Conservation (phyloP, 768 basidiomycete species). For the Xerocomellus amylosporus region DNA sequence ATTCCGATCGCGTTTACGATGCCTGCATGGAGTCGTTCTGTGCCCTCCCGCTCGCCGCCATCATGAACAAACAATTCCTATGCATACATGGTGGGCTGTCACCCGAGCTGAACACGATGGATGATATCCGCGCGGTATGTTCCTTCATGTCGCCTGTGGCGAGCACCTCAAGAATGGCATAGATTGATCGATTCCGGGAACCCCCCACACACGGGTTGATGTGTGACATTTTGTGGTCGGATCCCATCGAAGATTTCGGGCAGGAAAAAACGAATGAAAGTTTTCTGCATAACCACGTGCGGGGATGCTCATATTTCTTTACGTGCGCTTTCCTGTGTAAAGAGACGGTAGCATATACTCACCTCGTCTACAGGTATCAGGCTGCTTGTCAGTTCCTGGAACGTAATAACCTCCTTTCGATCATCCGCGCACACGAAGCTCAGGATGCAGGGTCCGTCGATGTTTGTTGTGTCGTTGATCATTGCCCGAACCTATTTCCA, state of each 20-base stretch:
- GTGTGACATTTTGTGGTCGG: conserved; percentile 99
- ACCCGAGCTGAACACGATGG: conserved; percentile 91
- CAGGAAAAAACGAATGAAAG: conserved; percentile 87
- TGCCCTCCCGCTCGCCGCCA: conserved; percentile 86
- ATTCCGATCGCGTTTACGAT: conserved; percentile 94
- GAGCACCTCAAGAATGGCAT: not conserved
- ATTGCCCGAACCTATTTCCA: conserved; percentile 25
- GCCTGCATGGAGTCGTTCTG: conserved; percentile 77
- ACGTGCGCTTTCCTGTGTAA: conserved; percentile 45
- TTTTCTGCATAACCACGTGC: conserved; percentile 94
- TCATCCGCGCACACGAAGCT: conserved; percentile 97
- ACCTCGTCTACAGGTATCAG: conserved; percentile 62
- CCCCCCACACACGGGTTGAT: conserved; percentile 96
- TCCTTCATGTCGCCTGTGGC: not conserved
- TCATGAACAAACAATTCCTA: conserved; percentile 99
- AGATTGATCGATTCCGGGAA: conserved; percentile 98
- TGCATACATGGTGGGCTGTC: conserved; percentile 98
- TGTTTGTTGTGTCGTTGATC: not conserved
- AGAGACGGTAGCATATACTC: not conserved
- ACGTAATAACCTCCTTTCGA: conserved; percentile 92
- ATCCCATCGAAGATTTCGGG: conserved; percentile 97
- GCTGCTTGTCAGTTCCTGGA: conserved; percentile 98
- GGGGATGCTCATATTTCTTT: conserved; percentile 96
- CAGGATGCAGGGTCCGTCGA: conserved; percentile 89
- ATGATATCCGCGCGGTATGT: conserved; percentile 54